Evolutionary conservation across 1,284 basidiomycete species (phyloP).

Genomic region (Butyriboletus appendiculatus): DNA sequence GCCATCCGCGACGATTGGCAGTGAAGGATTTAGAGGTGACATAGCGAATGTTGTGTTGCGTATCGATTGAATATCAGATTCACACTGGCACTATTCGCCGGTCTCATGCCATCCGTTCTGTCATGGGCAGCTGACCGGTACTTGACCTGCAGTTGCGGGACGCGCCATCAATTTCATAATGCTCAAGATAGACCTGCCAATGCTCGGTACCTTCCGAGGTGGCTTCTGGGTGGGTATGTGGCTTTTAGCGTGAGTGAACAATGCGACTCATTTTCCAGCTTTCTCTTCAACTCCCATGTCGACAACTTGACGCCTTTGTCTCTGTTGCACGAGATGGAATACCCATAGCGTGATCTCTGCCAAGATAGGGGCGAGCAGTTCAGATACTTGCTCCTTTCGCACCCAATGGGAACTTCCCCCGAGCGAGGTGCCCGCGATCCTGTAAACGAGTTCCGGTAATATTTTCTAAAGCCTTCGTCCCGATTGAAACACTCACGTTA

Average conservation of each 20-base stretch:
- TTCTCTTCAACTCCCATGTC: neutral
- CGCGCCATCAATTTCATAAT: neutral
- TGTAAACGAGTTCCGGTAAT: neutral
- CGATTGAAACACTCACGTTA: neutral
- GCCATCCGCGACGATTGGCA: constrained; percentile 39
- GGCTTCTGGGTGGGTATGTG: neutral
- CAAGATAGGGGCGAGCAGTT: neutral
- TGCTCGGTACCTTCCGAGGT: constrained; percentile 1
- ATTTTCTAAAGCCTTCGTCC: neutral
- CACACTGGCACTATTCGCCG: too few relatives aligned
- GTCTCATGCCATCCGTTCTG: neutral
- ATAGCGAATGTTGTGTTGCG: constrained; percentile 30
- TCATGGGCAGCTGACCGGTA: neutral
- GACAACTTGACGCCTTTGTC: neutral
- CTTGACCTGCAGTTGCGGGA: neutral
- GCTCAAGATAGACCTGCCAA: neutral
- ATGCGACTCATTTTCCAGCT: neutral
- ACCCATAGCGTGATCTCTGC: neutral
- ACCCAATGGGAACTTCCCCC: neutral
- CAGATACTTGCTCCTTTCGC: too few relatives aligned
- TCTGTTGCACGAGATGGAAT: neutral
- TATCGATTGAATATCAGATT: constrained; percentile 15
- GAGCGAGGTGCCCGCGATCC: neutral
- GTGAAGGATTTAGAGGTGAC: constrained; percentile 35
- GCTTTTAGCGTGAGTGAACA: neutral